phyloP scores from a whole-genome alignment of 106 monocot genomes.

The Hemerocallis citrina region DNA sequence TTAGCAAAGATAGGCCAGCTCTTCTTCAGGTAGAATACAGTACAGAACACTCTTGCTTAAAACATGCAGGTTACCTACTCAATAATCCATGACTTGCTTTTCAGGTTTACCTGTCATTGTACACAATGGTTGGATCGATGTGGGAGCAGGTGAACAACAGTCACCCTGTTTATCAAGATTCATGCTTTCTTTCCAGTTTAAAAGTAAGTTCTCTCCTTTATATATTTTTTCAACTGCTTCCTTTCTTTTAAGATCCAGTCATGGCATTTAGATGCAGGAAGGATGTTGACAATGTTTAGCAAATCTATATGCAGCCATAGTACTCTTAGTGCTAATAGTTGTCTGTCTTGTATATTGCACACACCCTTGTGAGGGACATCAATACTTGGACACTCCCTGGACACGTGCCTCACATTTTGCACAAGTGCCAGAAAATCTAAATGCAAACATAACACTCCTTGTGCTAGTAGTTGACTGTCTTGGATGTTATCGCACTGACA shows the following conservation, averaged over 20 bases:
- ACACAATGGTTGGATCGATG: constrained; percentile 63
- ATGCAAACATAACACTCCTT: not conserved
- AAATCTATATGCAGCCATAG: too few relatives aligned
- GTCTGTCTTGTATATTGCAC: too few relatives aligned
- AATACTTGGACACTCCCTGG: too few relatives aligned
- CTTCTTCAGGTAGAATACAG: constrained; percentile 59
- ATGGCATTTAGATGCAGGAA: not conserved
- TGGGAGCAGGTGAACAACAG: constrained; percentile 53
- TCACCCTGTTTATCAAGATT: constrained; percentile 44
- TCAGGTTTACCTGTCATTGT: constrained; percentile 81
- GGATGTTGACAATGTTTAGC: not conserved
- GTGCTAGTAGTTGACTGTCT: too few relatives aligned
- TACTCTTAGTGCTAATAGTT: too few relatives aligned
- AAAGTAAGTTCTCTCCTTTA: constrained; percentile 68
- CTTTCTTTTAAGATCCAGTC: not conserved
- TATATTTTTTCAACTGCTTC: not conserved
- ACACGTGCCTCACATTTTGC: too few relatives aligned
- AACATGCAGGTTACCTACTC: not conserved
- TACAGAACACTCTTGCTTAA: not conserved
- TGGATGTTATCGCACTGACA: too few relatives aligned
- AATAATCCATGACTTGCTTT: not conserved
- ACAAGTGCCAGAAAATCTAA: constrained; percentile 1
- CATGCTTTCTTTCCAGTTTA: constrained; percentile 71
- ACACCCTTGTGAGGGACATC: too few relatives aligned
- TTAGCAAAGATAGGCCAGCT: constrained; percentile 86